Evolutionary conservation across 139 green algal genomes (phyloP), one percentile per base, ranked within the genome.

Genomic region (Asterochloris sp.): DNA sequence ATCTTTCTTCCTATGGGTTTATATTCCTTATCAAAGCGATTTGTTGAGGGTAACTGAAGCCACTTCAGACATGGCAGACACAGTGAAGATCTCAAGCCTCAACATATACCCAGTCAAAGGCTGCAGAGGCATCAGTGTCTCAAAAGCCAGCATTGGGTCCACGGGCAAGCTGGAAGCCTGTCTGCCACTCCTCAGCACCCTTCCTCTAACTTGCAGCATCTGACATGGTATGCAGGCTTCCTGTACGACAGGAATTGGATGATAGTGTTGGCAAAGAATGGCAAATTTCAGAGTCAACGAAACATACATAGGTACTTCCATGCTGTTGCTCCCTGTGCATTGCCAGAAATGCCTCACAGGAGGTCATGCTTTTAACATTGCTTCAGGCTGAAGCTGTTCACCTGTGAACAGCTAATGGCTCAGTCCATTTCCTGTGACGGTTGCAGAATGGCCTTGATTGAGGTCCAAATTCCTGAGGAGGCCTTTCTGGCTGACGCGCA

Each of bases 21-120:
- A 54, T 54, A 54, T 6, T 54, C 38, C 38, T 54, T 54, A 6
- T 54, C 2, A 54, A 6, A 54, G 2, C 6, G 38, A 54, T 6
- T 54, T 54, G 38, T 54, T 54, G 38, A 54, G 38, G 38, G 38
- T 54, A 6, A 54, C 4, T 54, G 38, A 54, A 54, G 38, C 38
- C 38, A 54, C 38, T 10, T 54, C 38, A 54, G 6, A 54, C 4
- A 54, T 54, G 38, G 38, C 38, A 54, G 38, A 54, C 38, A 54
- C 38, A 54, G 38, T 54, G 38, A 54, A 54, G 38, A 54, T 54
- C 38, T 54, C 38, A 54, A 81, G 77, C 62, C 63, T 81, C 15
- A 63, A 74, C 11, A 27, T 81, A 2, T 81, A 81, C 54, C 77
- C 77, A 62, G 77, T 81, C 12, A 81, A 81, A 62, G 77, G n/a